phyloP scores from a whole-genome alignment of 2,329 filamentous ascomycete genomes.

The Fusarium sp. region DNA sequence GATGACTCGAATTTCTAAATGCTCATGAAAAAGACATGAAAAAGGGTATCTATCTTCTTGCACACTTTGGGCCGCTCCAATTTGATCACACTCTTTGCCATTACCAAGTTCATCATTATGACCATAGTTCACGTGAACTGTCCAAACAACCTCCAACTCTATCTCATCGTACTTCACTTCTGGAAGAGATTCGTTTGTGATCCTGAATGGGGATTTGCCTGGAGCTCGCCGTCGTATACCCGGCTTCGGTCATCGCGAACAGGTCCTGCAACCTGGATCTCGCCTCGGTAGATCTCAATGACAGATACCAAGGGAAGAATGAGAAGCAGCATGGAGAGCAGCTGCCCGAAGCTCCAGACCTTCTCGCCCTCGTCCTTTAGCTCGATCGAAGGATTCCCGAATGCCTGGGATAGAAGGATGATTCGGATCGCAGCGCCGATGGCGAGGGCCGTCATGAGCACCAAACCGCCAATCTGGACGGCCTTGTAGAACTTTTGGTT shows the following conservation, averaged over 20 bases:
- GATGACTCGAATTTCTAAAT: slow-evolving; percentile 3
- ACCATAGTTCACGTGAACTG: background rate
- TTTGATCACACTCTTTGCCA: background rate
- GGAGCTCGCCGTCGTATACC: slow-evolving; percentile 56
- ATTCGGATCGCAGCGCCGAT: slow-evolving; percentile 69
- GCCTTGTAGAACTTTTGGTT: slow-evolving; percentile 64
- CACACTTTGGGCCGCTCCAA: background rate
- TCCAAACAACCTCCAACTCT: background rate
- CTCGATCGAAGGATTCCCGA: slow-evolving; percentile 50
- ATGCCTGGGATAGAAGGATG: slow-evolving; percentile 69
- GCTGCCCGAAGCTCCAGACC: slow-evolving; percentile 41
- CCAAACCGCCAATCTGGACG: slow-evolving; percentile 64
- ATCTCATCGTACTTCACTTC: slow-evolving; percentile 36
- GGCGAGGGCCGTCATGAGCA: slow-evolving; percentile 68
- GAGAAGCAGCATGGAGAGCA: slow-evolving; percentile 40
- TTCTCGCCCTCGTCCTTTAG: slow-evolving; percentile 41
- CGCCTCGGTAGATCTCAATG: slow-evolving; percentile 33
- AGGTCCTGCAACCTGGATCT: slow-evolving; percentile 52
- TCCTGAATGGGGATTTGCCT: slow-evolving; percentile 49
- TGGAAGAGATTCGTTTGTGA: slow-evolving; percentile 52
- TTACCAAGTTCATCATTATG: background rate
- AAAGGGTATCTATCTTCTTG: slow-evolving; percentile 23
- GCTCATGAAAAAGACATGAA: slow-evolving; percentile 6
- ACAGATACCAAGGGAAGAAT: slow-evolving; percentile 33
- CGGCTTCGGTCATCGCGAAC: slow-evolving; percentile 54